Evolutionary conservation across 1,284 basidiomycete genomes (phyloP).

Genomic region (Sporisorium graminicola): DNA sequence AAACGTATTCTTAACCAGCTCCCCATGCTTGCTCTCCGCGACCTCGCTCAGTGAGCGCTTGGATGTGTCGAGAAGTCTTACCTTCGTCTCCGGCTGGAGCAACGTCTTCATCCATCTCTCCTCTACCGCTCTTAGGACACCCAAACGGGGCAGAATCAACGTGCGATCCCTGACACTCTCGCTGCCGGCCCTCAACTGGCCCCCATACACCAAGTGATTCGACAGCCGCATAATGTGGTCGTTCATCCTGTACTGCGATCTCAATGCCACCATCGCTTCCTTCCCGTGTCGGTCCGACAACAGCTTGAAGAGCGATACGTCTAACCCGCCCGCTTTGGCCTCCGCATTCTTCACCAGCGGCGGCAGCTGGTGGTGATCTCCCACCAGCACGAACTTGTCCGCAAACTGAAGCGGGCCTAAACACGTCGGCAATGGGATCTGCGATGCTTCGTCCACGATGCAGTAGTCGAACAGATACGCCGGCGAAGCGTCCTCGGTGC

Average conservation of each 20-base stretch:
- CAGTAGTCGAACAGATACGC: slow-evolving; percentile 90
- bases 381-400: slow-evolving; percentile 91
- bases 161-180: slow-evolving; percentile 77
- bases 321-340: slow-evolving; percentile 84
- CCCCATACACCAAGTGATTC: slow-evolving; percentile 87
- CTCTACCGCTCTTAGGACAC: not conserved
- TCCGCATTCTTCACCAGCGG: slow-evolving; percentile 81
- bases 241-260: slow-evolving; percentile 96
- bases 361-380: slow-evolving; percentile 96
- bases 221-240: slow-evolving; percentile 93
- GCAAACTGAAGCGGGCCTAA: slow-evolving; percentile 91
- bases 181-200: slow-evolving; percentile 83
- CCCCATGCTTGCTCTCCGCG: slow-evolving; percentile 71
- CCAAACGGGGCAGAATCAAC: slow-evolving; percentile 74
- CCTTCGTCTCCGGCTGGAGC: slow-evolving; percentile 81
- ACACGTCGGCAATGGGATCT: slow-evolving; percentile 95
- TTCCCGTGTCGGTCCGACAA: slow-evolving; percentile 85
- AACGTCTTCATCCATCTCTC: slow-evolving; percentile 76
- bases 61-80: slow-evolving; percentile 88
- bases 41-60: slow-evolving; percentile 80
- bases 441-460: slow-evolving; percentile 97
- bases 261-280: slow-evolving; percentile 82
- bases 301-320: slow-evolving; percentile 88
- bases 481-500: not conserved
- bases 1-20: slow-evolving; percentile 76